phyloP scores from a whole-genome alignment of 1,139 yeast genomes.

The Geotrichum carabidarum region DNA sequence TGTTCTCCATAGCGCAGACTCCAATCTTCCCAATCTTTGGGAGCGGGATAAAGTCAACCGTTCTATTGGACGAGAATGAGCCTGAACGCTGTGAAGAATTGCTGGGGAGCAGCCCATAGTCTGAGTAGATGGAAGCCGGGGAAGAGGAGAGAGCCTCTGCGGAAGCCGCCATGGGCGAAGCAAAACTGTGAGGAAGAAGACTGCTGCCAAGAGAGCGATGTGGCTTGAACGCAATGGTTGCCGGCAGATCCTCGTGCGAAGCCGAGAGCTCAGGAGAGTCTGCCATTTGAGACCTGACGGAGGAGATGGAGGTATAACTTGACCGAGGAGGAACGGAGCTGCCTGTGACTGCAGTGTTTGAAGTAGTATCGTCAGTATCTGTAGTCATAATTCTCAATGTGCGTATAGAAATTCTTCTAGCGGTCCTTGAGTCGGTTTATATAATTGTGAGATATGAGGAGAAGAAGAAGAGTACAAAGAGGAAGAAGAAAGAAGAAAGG shows the following conservation, averaged over 20 bases:
- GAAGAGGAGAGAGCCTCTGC: conserved; percentile 6
- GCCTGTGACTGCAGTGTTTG: neutral
- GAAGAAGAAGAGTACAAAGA: neutral
- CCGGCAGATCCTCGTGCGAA: conserved; percentile 7
- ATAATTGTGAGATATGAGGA: neutral
- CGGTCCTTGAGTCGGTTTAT: no score
- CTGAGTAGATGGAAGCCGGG: conserved; percentile 11
- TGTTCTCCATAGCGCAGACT: conserved; percentile 98
- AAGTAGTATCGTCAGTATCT: neutral
- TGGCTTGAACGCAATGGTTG: neutral
- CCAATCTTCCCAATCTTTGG: conserved; percentile 92
- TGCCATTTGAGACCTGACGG: conserved; percentile 11
- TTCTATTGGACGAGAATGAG: conserved; percentile 11
- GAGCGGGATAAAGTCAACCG: conserved; percentile 25
- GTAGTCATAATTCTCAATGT: neutral
- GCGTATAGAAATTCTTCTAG: no score
- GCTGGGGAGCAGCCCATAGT: neutral
- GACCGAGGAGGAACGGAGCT: neutral
- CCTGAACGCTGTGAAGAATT: conserved; percentile 11
- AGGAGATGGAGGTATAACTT: conserved; percentile 13
- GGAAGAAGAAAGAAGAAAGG: neutral
- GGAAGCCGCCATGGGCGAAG: conserved; percentile 1
- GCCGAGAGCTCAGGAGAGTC: conserved; percentile 5
- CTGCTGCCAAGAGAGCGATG: conserved; percentile 2
- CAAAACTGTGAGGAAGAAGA: conserved; percentile 1